Conservation (phyloP, 2,329 filamentous ascomycete genomes). For the Fusarium pseudoanthophilum region DNA sequence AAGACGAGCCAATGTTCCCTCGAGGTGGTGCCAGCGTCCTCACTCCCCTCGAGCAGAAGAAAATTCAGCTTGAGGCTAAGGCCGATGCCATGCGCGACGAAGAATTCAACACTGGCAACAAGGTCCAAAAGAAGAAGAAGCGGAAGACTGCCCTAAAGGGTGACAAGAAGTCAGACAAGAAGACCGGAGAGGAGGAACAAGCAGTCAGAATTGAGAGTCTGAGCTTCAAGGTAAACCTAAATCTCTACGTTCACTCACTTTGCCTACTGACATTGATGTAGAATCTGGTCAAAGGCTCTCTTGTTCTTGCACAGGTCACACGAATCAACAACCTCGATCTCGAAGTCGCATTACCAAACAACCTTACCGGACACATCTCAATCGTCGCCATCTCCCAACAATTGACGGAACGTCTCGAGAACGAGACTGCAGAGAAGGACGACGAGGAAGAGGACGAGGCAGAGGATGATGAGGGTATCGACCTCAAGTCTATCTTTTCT, state of each 20-base stretch:
- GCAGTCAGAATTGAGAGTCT: constrained; percentile 83
- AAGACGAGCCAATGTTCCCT: constrained; percentile 91
- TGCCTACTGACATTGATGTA: constrained; percentile 52
- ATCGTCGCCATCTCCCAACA: constrained; percentile 90
- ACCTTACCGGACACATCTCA: constrained; percentile 87
- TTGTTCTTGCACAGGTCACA: constrained; percentile 87
- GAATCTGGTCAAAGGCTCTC: constrained; percentile 85
- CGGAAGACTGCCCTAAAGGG: constrained; percentile 64
- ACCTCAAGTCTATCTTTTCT: constrained; percentile 79
- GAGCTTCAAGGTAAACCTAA: constrained; percentile 79
- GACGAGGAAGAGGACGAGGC: constrained; percentile 66
- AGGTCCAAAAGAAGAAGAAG: constrained; percentile 63
- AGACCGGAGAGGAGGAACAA: constrained; percentile 56
- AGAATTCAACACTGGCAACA: constrained; percentile 64
- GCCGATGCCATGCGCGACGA: constrained; percentile 93
- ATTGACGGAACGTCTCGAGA: constrained; percentile 80
- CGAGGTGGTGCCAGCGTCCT: constrained; percentile 90
- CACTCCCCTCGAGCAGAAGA: constrained; percentile 94
- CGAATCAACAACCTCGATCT: constrained; percentile 84
- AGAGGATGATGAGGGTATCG: constrained; percentile 68
- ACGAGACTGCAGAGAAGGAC: constrained; percentile 64
- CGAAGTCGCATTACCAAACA: constrained; percentile 88
- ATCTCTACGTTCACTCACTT: constrained; percentile 4
- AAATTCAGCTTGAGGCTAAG: constrained; percentile 93
- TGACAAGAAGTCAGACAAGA: constrained; percentile 63